phyloP scores from a whole-genome alignment of 495 filamentous ascomycete genomes.

The Hypoxylon fragiforme region DNA sequence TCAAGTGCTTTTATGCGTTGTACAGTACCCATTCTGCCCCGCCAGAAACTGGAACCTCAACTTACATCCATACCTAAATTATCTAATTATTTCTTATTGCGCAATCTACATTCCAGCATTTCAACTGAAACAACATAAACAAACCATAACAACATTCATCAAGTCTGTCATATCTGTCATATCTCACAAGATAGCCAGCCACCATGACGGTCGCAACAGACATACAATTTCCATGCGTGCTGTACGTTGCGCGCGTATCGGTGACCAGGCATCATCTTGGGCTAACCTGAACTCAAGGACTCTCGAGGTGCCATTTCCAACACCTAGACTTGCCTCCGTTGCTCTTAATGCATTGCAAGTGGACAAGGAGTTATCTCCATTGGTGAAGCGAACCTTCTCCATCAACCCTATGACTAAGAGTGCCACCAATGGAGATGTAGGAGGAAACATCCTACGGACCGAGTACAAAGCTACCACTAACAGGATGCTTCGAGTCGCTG shows the following conservation, averaged over 20 bases:
- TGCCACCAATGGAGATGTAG: constrained; percentile 40
- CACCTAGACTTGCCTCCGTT: constrained; percentile 72
- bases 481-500: constrained; percentile 93
- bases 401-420: constrained; percentile 47
- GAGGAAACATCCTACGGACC: constrained; percentile 65
- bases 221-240: constrained; percentile 67
- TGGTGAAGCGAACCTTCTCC: constrained; percentile 73
- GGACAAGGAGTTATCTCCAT: constrained; percentile 83
- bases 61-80: no score
- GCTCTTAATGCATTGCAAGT: constrained; percentile 78
- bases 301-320: constrained; percentile 82
- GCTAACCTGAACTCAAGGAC: constrained; percentile 55
- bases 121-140: neutral
- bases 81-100: constrained; percentile 18
- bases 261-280: neutral
- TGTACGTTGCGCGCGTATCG: constrained; percentile 54
- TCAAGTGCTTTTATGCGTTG: no score
- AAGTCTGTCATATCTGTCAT: neutral
- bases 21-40: neutral
- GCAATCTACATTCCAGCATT: constrained; percentile 25
- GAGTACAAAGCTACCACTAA: constrained; percentile 90
- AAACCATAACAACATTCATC: neutral
- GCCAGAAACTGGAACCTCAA: constrained; percentile 1
- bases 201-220: constrained; percentile 43
- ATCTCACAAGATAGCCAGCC: neutral